Evolutionary conservation across 75 land plant genomes (phyloP).

Genomic region (Sequoiadendron giganteum): DNA sequence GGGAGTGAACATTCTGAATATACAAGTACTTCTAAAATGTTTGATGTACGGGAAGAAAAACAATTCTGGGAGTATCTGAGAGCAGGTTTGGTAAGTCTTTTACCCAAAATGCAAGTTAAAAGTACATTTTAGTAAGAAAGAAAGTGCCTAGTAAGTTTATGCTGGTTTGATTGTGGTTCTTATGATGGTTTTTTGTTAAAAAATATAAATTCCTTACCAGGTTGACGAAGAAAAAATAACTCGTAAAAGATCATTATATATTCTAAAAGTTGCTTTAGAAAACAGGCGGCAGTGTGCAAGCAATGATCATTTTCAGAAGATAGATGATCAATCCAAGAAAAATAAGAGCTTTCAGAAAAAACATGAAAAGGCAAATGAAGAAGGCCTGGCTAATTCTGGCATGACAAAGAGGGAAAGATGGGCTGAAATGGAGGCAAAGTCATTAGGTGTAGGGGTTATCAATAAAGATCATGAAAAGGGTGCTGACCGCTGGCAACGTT

Average conservation of each 20-base stretch:
- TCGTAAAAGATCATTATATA: conserved; percentile 74
- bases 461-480: conserved; percentile 11
- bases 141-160: not conserved
- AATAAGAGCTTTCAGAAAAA: conserved; percentile 3
- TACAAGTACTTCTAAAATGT: conserved; percentile 1
- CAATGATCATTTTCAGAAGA: conserved; percentile 7
- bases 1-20: conserved; percentile 14
- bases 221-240: conserved; percentile 71
- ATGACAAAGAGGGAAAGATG: conserved; percentile 56
- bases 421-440: conserved; percentile 80
- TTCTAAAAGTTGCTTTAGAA: conserved; percentile 54
- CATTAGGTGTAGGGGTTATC: conserved; percentile 60
- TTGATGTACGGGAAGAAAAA: conserved; percentile 50
- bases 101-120: not conserved
- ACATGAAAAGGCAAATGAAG: conserved; percentile 4
- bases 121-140: not conserved
- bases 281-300: not conserved
- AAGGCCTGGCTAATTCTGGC: not conserved
- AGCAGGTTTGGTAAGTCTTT: conserved; percentile 76
- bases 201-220: conserved; percentile 26
- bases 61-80: conserved; percentile 82
- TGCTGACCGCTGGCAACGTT: conserved; percentile 36
- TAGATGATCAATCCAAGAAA: conserved; percentile 5
- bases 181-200: conserved; percentile 3
- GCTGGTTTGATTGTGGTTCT: not conserved